Base-by-base conservation (phyloP, 1,139 yeast genomes). In the Hyphopichia khmerensis region DNA sequence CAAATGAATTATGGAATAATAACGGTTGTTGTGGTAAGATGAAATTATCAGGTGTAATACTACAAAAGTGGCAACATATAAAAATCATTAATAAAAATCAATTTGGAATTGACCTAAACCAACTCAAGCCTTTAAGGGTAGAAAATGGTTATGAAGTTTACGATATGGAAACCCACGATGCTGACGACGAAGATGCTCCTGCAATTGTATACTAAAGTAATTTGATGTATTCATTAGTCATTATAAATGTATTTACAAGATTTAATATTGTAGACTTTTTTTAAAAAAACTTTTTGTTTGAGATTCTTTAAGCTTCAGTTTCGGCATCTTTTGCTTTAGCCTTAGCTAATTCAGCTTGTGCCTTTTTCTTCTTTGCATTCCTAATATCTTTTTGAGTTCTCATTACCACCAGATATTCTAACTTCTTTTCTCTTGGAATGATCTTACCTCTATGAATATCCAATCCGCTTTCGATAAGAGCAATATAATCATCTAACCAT, bases 371-470 rank as follows among this genome's bases (percentile, higher is more conserved):
- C n/a, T 30, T 30, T 10, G 38, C 18, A 33, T 32, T 33, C n/a
- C 29, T 26, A 7, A 11, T 4, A 4, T 26, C 29, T 13, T 26
- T 26, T 26, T 26, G 29, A 26, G 29, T 13, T 26, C 13, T 26
- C 11, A 26, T 26, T 26, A 26, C n/a, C 4, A 26, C 29, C 29
- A 9, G 29, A 11, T 26, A 26, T 11, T 26, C 17, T 14, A 29
- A 15, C n/a, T 29, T 29, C n/a, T 29, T 15, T 33, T 53, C 61
- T 7, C 53, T 44, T 18, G 54, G 46, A 19, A 64, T 55, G 16
- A 67, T 50, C 45, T 63, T 44, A 3, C 77, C 77, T 34, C 50
- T 50, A 35, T 57, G 50, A 26, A 69, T 56, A 42, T 65, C 70
- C 36, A 57, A 53, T 0, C 76, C 77, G 31, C 46, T 48, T 27